Evolutionary conservation across 768 basidiomycete species (phyloP).

Genomic region (Porpolomopsis calyptriformis): DNA sequence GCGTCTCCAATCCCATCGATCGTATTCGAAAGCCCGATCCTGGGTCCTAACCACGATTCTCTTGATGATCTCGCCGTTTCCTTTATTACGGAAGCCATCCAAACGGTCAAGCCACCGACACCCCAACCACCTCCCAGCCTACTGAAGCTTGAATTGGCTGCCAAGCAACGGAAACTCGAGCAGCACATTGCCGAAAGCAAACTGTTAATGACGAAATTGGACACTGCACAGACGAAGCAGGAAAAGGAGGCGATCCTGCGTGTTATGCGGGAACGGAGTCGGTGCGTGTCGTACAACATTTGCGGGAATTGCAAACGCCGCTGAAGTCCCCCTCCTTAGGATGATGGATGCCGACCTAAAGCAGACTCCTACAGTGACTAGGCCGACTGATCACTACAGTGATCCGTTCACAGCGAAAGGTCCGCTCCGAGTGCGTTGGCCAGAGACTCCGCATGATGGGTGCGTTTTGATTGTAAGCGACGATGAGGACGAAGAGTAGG

Average conservation of each 20-base stretch:
- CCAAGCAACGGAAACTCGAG: slow-evolving; percentile 38
- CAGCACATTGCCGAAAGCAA: slow-evolving; percentile 45
- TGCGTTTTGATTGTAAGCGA: slow-evolving; percentile 42
- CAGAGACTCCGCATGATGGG: slow-evolving; percentile 29
- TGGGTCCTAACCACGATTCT: slow-evolving; percentile 16
- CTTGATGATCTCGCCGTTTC: slow-evolving; percentile 46
- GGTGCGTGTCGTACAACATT: slow-evolving; percentile 32
- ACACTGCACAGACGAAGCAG: slow-evolving; percentile 36
- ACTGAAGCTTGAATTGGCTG: slow-evolving; percentile 29
- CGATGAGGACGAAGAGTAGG: slow-evolving; percentile 27
- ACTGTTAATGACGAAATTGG: slow-evolving; percentile 36
- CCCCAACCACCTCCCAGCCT: slow-evolving; percentile 9
- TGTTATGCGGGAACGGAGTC: slow-evolving; percentile 38
- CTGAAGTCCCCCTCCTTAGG: slow-evolving; percentile 18
- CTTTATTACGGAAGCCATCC: slow-evolving; percentile 48
- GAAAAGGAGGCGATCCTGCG: slow-evolving; percentile 39
- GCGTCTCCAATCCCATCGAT: not conserved
- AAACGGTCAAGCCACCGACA: slow-evolving; percentile 26
- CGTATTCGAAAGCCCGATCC: not conserved
- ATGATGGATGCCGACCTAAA: slow-evolving; percentile 26
- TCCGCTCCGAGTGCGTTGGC: slow-evolving; percentile 33
- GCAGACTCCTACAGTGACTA: slow-evolving; percentile 1
- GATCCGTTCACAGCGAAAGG: slow-evolving; percentile 9
- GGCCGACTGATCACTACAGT: not conserved
- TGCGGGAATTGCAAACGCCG: slow-evolving; percentile 3